Percentiles rank a stretch among this genome's conserved stretches.
These are phyloP conservation scores for Gyrodon lividus DNA, from an alignment of 768 basidiomycete genomes.

Conservation along the genomic window DNA sequence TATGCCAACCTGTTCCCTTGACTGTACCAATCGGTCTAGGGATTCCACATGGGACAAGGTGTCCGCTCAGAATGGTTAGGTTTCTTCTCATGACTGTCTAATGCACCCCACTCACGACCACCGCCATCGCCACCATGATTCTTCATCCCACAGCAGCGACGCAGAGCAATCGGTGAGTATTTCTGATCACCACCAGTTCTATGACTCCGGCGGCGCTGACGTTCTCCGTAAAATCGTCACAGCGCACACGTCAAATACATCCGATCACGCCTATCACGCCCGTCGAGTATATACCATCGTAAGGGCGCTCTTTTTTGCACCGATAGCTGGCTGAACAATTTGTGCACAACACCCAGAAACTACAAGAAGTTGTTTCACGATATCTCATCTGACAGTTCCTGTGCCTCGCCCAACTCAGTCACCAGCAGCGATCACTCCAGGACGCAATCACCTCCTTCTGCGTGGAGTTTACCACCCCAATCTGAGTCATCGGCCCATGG, in stretches of 20 bases:
- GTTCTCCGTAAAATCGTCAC: constrained; percentile 6
- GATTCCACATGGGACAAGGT: constrained; percentile 36
- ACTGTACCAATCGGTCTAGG: constrained; percentile 30
- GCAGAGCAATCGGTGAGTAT: constrained; percentile 27
- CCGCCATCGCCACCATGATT: constrained; percentile 24
- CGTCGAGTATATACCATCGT: constrained; percentile 34
- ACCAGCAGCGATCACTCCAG: constrained; percentile 48
- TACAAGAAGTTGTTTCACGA: constrained; percentile 34
- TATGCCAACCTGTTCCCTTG: constrained; percentile 30
- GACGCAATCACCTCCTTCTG: constrained; percentile 45
- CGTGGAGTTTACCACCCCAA: constrained; percentile 38
- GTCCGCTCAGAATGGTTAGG: constrained; percentile 38
- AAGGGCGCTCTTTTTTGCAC: constrained; percentile 15
- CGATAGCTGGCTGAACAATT: constrained; percentile 12
- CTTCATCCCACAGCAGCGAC: constrained; percentile 26
- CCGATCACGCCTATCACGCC: constrained; percentile 38
- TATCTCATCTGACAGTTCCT: constrained; percentile 28
- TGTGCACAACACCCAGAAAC: constrained; percentile 20
- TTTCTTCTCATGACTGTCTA: constrained; percentile 34
- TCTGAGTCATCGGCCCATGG: constrained; percentile 30
- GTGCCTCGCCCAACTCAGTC: constrained; percentile 32
- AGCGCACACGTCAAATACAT: constrained; percentile 31
- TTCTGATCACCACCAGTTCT: constrained; percentile 2
- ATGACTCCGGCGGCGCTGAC: constrained; percentile 10
- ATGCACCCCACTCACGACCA: constrained; percentile 33